Evolutionary conservation across 78 protist species (phyloP).

Genomic region (Trichosphaerium sp.): DNA sequence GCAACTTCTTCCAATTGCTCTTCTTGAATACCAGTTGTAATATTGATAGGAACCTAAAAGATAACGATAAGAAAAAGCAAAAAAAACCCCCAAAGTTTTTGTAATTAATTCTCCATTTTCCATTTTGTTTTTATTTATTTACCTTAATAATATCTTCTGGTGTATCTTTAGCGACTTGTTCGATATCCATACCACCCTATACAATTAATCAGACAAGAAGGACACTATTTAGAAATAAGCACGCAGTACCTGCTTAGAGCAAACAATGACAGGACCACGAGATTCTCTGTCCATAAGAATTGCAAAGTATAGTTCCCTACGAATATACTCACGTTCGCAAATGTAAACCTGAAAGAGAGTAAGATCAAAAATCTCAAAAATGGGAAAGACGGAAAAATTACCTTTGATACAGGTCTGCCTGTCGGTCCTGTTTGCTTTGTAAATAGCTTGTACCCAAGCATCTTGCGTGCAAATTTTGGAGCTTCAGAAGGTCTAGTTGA

Average conservation of each 20-base stretch:
- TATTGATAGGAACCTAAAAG: constrained; percentile 48
- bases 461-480: constrained; percentile 49
- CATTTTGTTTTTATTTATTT: background rate
- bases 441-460: constrained; percentile 81
- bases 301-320: constrained; percentile 88
- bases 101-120: background rate
- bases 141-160: constrained; percentile 32
- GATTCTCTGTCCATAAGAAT: constrained; percentile 81
- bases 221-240: no score
- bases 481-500: constrained; percentile 14
- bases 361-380: background rate
- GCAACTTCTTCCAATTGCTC: constrained; percentile 56
- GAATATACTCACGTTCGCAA: constrained; percentile 42
- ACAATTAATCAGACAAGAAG: no score
- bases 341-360: constrained; percentile 36
- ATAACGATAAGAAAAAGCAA: background rate
- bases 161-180: constrained; percentile 39
- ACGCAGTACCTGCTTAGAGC: no score
- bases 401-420: constrained; percentile 47
- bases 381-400: background rate
- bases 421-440: constrained; percentile 86
- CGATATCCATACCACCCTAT: constrained; percentile 91
- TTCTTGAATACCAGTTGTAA: constrained; percentile 53
- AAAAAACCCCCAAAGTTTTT: background rate
- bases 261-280: constrained; percentile 53